Evolutionary conservation across 306 rosid genomes (phyloP).

Genomic region (Fagus crenata): DNA sequence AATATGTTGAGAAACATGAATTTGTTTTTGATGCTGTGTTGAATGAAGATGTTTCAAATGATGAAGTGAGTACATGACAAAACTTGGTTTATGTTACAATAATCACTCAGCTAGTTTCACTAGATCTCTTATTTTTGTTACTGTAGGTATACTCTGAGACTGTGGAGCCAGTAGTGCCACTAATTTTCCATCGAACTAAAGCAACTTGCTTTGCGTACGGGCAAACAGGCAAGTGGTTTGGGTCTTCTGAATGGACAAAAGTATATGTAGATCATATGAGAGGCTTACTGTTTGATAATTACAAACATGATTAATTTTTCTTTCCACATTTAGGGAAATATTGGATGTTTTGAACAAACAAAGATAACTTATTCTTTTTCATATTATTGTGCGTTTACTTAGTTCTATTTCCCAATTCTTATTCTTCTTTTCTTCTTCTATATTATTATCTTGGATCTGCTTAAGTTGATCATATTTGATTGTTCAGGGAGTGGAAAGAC

Average conservation of each 20-base stretch:
- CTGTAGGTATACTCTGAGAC: conserved; percentile 69
- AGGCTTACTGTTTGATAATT: not conserved
- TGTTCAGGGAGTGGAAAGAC: conserved; percentile 79
- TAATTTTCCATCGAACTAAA: conserved; percentile 75
- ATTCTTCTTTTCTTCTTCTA: conserved; percentile 17
- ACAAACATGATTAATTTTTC: conserved; percentile 1
- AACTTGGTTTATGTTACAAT: conserved; percentile 19
- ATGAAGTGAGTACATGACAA: conserved; percentile 49
- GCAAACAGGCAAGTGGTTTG: conserved; percentile 68
- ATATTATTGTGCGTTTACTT: conserved; percentile 9
- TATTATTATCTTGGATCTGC: conserved; percentile 4
- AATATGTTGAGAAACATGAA: conserved; percentile 69
- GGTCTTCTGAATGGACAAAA: conserved; percentile 21
- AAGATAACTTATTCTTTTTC: not conserved
- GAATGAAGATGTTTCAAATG: conserved; percentile 76
- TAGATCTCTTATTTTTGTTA: conserved; percentile 11
- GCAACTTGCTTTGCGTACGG: conserved; percentile 95
- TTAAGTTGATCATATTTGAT: conserved; percentile 19
- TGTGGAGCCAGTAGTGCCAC: conserved; percentile 76
- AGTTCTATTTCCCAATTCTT: conserved; percentile 1
- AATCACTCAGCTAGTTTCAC: conserved; percentile 25
- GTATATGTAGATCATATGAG: not conserved
- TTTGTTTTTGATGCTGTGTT: conserved; percentile 78
- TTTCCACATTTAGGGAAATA: not conserved
- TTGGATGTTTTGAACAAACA: not conserved